Evolutionary conservation across 1,284 basidiomycete genomes (phyloP).

Genomic region (Ceratobasidium sp.): DNA sequence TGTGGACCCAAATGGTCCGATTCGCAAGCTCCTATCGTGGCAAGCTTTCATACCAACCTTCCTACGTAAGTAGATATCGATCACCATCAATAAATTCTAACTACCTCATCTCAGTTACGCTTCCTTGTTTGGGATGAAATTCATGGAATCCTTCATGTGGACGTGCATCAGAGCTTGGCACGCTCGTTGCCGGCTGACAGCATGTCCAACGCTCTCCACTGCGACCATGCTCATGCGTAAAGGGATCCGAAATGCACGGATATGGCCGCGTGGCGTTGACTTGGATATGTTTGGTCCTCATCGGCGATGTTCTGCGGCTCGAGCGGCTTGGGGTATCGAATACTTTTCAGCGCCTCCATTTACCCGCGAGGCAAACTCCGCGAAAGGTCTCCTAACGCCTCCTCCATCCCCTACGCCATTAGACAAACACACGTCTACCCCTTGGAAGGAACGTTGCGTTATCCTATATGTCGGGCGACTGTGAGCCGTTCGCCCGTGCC

Average conservation of each 20-base stretch:
- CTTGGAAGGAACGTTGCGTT: conserved; percentile 54
- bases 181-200: conserved; percentile 57
- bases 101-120: background rate
- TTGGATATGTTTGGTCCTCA: conserved; percentile 60
- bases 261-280: conserved; percentile 67
- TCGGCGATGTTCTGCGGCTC: conserved; percentile 59
- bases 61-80: conserved; percentile 55
- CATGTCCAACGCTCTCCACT: conserved; percentile 67
- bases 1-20: conserved; percentile 57
- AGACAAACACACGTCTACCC: conserved; percentile 27
- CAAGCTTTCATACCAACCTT: conserved; percentile 68
- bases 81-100: no score
- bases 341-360: conserved; percentile 47
- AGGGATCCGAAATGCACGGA: conserved; percentile 62
- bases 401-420: conserved; percentile 58
- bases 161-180: conserved; percentile 32
- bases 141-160: conserved; percentile 48
- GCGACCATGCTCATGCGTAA: conserved; percentile 62
- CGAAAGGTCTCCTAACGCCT: conserved; percentile 56
- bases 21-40: conserved; percentile 61
- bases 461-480: conserved; percentile 59
- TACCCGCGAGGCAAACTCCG: conserved; percentile 8
- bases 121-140: conserved; percentile 25
- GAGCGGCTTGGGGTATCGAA: conserved; percentile 62
- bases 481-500: conserved; percentile 56